phyloP scores from a whole-genome alignment of 2,329 filamentous ascomycete species.

The Ophiosphaerella korrae region DNA sequence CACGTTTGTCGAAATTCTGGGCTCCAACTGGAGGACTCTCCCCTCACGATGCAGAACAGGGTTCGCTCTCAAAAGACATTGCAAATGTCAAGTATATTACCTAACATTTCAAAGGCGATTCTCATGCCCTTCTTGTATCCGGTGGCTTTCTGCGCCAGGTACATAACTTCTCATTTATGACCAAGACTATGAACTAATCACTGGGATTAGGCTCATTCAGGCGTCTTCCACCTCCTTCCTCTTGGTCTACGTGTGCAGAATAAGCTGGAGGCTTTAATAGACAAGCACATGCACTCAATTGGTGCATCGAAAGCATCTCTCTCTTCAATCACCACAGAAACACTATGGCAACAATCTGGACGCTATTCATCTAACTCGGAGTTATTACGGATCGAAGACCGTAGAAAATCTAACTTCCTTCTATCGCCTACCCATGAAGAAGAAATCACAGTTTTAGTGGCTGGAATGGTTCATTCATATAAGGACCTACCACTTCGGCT shows the following conservation, averaged over 20 bases:
- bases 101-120: slow-evolving; percentile 37
- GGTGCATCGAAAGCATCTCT: slow-evolving; percentile 81
- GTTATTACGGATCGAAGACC: slow-evolving; percentile 81
- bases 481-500: slow-evolving; percentile 83
- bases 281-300: slow-evolving; percentile 83
- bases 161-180: slow-evolving; percentile 1
- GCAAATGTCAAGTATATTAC: neutral
- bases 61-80: slow-evolving; percentile 6
- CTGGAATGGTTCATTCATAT: slow-evolving; percentile 75
- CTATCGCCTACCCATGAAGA: slow-evolving; percentile 95
- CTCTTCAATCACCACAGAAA: slow-evolving; percentile 83
- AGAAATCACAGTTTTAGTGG: slow-evolving; percentile 85
- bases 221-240: slow-evolving; percentile 90
- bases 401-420: slow-evolving; percentile 74
- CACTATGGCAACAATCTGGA: slow-evolving; percentile 83
- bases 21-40: slow-evolving; percentile 74
- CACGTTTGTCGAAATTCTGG: slow-evolving; percentile 77
- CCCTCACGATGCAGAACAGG: slow-evolving; percentile 56
- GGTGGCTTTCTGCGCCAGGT: slow-evolving; percentile 55
- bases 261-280: slow-evolving; percentile 83
- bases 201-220: slow-evolving; percentile 71
- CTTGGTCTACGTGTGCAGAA: slow-evolving; percentile 84
- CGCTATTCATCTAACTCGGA: slow-evolving; percentile 79
- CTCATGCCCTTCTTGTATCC: slow-evolving; percentile 52
- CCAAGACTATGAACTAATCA: slow-evolving; percentile 21